These are phyloP conservation scores for Apiospora marii DNA, from an alignment of 2,329 filamentous ascomycete genomes.

Conservation along the genomic window DNA sequence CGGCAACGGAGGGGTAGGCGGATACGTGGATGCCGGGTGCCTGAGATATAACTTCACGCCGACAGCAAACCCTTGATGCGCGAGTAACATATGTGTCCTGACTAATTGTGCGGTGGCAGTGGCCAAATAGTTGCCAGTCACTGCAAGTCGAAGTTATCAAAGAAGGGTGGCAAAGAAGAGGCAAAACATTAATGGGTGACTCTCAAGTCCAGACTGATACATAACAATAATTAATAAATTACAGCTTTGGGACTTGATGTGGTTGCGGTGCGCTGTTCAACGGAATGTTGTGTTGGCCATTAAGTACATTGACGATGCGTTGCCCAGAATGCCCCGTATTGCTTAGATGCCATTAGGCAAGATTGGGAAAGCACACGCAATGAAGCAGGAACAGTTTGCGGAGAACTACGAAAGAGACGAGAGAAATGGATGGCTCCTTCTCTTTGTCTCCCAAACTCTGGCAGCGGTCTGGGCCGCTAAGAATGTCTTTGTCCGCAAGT, in stretches of 20 bases:
- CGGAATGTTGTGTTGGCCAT: neutral
- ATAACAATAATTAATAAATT: neutral
- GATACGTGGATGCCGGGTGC: neutral
- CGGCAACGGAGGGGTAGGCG: neutral
- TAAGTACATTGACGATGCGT: neutral
- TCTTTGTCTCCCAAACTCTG: neutral
- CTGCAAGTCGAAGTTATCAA: neutral
- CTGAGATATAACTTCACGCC: neutral
- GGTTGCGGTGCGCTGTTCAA: neutral
- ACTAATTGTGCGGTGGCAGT: neutral
- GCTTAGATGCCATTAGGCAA: neutral
- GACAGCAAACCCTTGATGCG: neutral
- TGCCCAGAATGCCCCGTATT: neutral
- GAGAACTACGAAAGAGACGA: neutral
- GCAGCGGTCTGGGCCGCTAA: conserved; percentile 13
- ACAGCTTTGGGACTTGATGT: too few relatives aligned
- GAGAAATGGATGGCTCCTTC: neutral
- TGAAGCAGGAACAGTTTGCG: neutral
- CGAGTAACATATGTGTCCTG: neutral
- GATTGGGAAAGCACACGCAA: neutral
- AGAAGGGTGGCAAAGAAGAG: neutral
- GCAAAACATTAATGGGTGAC: too few relatives aligned
- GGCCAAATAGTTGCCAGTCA: neutral
- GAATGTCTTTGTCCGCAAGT: neutral
- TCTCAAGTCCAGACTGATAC: neutral